Base-by-base conservation (phyloP, 2,329 filamentous ascomycete species). In the Alternaria rosae region DNA sequence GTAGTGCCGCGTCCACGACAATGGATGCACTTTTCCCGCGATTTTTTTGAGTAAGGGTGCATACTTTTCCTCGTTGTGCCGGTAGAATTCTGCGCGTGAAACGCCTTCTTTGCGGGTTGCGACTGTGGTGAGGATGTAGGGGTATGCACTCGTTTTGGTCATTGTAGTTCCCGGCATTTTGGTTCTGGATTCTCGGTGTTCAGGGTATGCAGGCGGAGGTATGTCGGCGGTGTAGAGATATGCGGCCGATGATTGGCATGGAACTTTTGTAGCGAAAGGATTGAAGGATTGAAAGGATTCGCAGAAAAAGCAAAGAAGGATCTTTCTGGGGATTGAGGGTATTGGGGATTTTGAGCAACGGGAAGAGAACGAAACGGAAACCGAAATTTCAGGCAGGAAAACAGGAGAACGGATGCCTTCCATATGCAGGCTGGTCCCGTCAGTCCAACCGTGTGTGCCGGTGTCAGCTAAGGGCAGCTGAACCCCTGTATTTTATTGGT, bases 1-100 rank as follows among this genome's bases (percentile, higher is more conserved):
- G 52, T 70, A 70, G 12, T 55, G 51, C 2, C 67, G 59, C 20
- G 60, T 69, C 66, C 66, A 70, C 17, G 67, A 62, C 28, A 70
- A 28, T 4, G 67, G 67, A n/a, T 70, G 66, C 17, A 62, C 45
- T 30, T 65, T 62, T 12, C 67, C 67, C 5, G 64, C 61, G 4
- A 28, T 42, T 15, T 70, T 64, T 30, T 62, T 59, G 28, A 70
- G 28, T 0, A 70, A 30, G 5, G 67, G 67, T 2, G 51, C 66
- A 21, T 65, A 66, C 1, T 38, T 17, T n/a, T 35, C 54, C 21
- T 70, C 67, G 30, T 67, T 67, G 56, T 70, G 58, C 21, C 61
- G 48, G 32, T 65, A 41, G 47, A 70, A 70, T n/a, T 65, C 35
- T 4, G 61, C 48, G 25, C 66, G 66, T 21, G 67, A 61, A 0